Percentiles rank a stretch among this genome's conserved stretches.
Evolutionary conservation across 2,329 filamentous ascomycete genomes (phyloP).

Genomic region (Talaromyces sp.): DNA sequence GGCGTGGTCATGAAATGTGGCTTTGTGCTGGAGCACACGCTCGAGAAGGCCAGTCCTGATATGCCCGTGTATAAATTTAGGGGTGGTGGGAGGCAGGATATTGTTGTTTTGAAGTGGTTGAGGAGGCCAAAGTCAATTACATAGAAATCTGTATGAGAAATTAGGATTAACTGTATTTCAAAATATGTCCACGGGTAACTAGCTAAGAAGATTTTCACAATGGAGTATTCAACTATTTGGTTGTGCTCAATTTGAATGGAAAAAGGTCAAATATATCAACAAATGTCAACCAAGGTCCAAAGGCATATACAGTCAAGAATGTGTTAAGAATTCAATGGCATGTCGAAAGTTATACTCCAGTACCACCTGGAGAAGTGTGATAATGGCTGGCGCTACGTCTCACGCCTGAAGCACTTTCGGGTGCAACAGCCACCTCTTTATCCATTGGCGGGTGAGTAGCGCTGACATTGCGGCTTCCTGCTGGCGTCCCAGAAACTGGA

Average conservation of each 20-base stretch:
- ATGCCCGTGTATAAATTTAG: slow-evolving; percentile 16
- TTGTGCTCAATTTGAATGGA: too few relatives aligned
- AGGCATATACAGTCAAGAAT: too few relatives aligned
- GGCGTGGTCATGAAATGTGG: slow-evolving; percentile 27
- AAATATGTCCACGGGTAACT: too few relatives aligned
- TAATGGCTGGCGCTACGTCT: slow-evolving; percentile 26
- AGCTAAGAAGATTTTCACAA: not conserved
- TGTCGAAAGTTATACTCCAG: slow-evolving; percentile 17
- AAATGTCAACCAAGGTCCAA: not conserved
- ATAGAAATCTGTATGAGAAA: not conserved
- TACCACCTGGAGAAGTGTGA: slow-evolving; percentile 25
- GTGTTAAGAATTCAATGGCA: not conserved
- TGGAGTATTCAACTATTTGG: not conserved
- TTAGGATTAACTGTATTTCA: not conserved
- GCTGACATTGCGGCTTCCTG: slow-evolving; percentile 11
- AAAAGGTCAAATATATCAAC: not conserved
- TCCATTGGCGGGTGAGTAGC: slow-evolving; percentile 6
- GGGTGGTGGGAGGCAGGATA: slow-evolving; percentile 20
- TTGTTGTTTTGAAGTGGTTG: slow-evolving; percentile 18
- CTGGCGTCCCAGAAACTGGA: slow-evolving; percentile 1
- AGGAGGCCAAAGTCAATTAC: not conserved
- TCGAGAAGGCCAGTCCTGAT: slow-evolving; percentile 19
- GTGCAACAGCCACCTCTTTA: not conserved
- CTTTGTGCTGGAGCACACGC: slow-evolving; percentile 18
- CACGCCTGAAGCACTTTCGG: slow-evolving; percentile 12